Conservation (phyloP, 768 basidiomycete species). For the Lepiota brunneoincarnata region DNA sequence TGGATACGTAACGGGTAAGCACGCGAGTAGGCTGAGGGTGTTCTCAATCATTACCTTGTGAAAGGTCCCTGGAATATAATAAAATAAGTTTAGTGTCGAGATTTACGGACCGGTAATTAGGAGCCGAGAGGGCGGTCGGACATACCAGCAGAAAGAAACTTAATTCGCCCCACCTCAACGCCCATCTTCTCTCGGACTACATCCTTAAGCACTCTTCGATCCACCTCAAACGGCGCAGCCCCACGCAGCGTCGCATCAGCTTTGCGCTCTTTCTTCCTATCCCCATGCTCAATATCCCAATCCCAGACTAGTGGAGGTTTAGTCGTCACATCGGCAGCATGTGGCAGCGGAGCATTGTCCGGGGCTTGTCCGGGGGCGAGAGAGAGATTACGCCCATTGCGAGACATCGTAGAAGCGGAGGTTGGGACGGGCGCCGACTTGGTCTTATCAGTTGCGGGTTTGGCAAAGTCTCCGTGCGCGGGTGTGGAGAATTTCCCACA, state of each 20-base stretch:
- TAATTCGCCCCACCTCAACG: slow-evolving; percentile 64
- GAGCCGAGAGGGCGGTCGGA: slow-evolving; percentile 25
- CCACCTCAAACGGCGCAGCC: slow-evolving; percentile 69
- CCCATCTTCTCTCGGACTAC: slow-evolving; percentile 72
- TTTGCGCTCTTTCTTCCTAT: slow-evolving; percentile 60
- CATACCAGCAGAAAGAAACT: slow-evolving; percentile 74
- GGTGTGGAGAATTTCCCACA: neutral
- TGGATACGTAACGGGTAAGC: neutral
- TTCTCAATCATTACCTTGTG: slow-evolving; percentile 56
- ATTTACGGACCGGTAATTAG: slow-evolving; percentile 11
- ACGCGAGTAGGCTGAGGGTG: neutral
- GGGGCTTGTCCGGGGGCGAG: slow-evolving; percentile 14
- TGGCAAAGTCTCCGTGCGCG: neutral
- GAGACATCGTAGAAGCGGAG: slow-evolving; percentile 20
- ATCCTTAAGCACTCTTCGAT: slow-evolving; percentile 71
- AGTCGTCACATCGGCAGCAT: neutral
- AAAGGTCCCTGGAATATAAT: slow-evolving; percentile 65
- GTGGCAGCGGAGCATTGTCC: neutral
- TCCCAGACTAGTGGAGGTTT: slow-evolving; percentile 53
- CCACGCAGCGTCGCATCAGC: slow-evolving; percentile 63
- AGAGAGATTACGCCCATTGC: slow-evolving; percentile 23
- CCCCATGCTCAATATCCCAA: slow-evolving; percentile 71
- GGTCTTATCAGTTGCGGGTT: slow-evolving; percentile 3
- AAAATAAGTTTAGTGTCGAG: slow-evolving; percentile 6
- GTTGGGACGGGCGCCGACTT: neutral